Evolutionary conservation across 2,329 filamentous ascomycete genomes (phyloP).

Genomic region (Cercospora sojina): DNA sequence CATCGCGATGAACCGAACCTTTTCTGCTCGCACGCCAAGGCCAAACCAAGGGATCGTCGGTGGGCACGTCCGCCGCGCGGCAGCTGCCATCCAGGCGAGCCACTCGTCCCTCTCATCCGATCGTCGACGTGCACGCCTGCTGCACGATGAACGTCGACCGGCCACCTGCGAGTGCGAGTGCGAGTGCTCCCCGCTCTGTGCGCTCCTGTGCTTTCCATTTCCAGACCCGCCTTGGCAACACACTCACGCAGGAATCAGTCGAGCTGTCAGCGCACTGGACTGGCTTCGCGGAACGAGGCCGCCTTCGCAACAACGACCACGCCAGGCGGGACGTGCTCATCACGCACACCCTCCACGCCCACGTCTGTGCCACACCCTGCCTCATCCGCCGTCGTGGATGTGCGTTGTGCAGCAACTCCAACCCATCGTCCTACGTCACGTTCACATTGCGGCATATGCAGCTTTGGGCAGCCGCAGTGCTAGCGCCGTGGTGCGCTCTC

Average conservation of each 20-base stretch:
- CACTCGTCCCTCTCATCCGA: background rate
- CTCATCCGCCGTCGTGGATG: background rate
- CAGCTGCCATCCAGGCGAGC: background rate
- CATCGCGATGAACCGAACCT: slow-evolving; percentile 15
- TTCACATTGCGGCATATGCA: background rate
- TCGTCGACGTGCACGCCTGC: background rate
- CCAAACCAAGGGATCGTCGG: background rate
- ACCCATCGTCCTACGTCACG: background rate
- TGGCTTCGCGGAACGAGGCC: background rate
- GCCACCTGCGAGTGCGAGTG: background rate
- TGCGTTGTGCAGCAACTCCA: background rate
- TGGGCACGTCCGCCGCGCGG: background rate
- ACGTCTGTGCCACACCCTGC: background rate
- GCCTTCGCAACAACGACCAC: background rate
- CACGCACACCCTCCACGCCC: background rate
- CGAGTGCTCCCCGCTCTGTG: background rate
- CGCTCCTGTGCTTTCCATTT: background rate
- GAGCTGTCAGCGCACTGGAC: background rate
- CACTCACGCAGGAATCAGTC: background rate
- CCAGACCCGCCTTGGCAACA: background rate
- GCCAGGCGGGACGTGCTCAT: background rate
- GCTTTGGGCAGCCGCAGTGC: background rate
- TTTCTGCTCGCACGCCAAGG: background rate
- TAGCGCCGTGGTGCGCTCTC: background rate
- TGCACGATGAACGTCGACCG: background rate